A percentile compares a stretch with the other conserved stretches of the same genome.
Conservation (phyloP, 108 stramenopile species). For the Pseudonitzschia pungens region DNA sequence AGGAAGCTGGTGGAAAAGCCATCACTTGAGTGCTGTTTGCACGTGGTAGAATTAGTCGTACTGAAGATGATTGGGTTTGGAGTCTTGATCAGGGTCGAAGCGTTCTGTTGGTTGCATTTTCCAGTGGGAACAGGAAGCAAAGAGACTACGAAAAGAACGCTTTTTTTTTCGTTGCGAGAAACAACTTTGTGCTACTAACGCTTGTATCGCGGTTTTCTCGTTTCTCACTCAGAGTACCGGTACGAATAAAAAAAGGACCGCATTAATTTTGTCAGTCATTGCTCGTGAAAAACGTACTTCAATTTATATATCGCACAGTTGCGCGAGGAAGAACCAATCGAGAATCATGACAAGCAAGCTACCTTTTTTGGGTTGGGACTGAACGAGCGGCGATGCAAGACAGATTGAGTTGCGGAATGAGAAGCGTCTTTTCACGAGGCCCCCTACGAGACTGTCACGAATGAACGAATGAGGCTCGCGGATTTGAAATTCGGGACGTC, state of each 20-base stretch:
- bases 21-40: not conserved
- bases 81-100: no score
- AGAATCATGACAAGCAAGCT: not conserved
- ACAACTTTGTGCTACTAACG: not conserved
- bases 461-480: not conserved
- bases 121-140: no score
- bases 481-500: conserved; percentile 3
- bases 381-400: no score
- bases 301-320: not conserved
- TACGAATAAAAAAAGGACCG: no score
- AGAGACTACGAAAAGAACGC: not conserved
- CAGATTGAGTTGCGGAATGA: not conserved
- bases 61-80: no score
- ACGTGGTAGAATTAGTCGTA: not conserved
- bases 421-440: conserved; percentile 10
- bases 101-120: no score
- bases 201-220: not conserved
- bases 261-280: not conserved
- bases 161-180: not conserved
- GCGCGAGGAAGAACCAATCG: no score
- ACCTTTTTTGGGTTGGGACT: no score
- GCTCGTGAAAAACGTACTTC: conserved; percentile 6
- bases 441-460: conserved; percentile 5
- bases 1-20: not conserved
- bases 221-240: not conserved